These are phyloP conservation scores for Pleurostoma richardsiae DNA, from an alignment of 2,329 filamentous ascomycete species.

Conservation along the genomic window DNA sequence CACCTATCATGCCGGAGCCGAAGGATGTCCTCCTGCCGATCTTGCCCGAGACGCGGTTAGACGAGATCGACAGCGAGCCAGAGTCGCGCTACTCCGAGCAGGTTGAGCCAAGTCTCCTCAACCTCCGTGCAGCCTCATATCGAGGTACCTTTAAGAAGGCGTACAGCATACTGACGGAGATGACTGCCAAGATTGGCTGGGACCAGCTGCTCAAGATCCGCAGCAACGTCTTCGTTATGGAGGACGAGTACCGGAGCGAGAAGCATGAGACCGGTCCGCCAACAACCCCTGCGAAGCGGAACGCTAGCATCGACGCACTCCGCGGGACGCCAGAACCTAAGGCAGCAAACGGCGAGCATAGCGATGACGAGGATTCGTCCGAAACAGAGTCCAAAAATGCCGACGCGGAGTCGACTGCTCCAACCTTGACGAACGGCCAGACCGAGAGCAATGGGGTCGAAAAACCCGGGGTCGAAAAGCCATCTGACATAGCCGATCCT, in stretches of 20 bases:
- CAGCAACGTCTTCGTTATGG: conserved; percentile 98
- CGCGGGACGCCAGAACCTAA: conserved; percentile 62
- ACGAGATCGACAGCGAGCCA: conserved; percentile 92
- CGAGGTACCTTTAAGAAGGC: conserved; percentile 95
- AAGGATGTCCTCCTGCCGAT: conserved; percentile 83
- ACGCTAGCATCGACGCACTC: conserved; percentile 74
- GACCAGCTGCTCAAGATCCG: conserved; percentile 91
- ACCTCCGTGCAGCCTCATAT: conserved; percentile 82
- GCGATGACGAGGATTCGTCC: conserved; percentile 20
- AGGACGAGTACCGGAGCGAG: conserved; percentile 94
- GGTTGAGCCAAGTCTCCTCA: conserved; percentile 80
- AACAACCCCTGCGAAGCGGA: conserved; percentile 50
- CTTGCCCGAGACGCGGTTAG: conserved; percentile 80
- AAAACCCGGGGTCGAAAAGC: conserved; percentile 61
- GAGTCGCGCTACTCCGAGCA: conserved; percentile 76
- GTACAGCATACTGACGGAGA: conserved; percentile 89
- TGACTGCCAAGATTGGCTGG: conserved; percentile 96
- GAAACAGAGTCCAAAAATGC: conserved; percentile 13
- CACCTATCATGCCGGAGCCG: conserved; percentile 89
- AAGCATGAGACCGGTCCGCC: conserved; percentile 57
- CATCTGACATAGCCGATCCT: conserved; percentile 71
- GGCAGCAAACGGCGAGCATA: conserved; percentile 36
- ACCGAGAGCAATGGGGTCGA: conserved; percentile 29
- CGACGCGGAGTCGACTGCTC: conserved; percentile 16
- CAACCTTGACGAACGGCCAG: conserved; percentile 22